Conservation (phyloP, 2,329 filamentous ascomycete species). For the Alternaria brassicicola region DNA sequence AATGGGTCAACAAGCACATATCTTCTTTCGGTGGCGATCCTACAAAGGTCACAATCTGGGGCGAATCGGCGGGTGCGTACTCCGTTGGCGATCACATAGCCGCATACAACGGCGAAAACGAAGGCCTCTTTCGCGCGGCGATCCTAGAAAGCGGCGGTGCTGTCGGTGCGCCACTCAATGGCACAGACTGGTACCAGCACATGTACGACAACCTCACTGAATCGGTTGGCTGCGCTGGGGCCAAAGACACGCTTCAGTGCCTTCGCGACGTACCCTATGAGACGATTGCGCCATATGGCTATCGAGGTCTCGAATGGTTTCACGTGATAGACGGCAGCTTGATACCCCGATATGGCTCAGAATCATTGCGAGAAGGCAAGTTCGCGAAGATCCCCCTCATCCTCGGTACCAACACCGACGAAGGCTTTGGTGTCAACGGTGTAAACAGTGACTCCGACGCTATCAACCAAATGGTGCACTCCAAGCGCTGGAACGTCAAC, state of each 20-base stretch:
- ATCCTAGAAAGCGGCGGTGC: slow-evolving; percentile 49
- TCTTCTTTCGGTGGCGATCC: slow-evolving; percentile 59
- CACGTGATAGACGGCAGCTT: slow-evolving; percentile 39
- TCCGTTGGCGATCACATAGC: slow-evolving; percentile 56
- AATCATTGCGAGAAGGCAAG: slow-evolving; percentile 51
- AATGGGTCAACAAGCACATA: slow-evolving; percentile 69
- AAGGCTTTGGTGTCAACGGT: slow-evolving; percentile 63
- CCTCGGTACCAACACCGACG: slow-evolving; percentile 68
- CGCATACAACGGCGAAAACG: slow-evolving; percentile 45
- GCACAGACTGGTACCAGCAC: slow-evolving; percentile 41
- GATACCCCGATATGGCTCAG: slow-evolving; percentile 42
- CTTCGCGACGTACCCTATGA: slow-evolving; percentile 36
- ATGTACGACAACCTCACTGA: slow-evolving; percentile 40
- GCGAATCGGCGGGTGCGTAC: slow-evolving; percentile 65
- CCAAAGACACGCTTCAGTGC: slow-evolving; percentile 34
- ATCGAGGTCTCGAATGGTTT: slow-evolving; percentile 39
- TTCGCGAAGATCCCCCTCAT: slow-evolving; percentile 69
- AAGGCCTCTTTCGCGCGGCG: slow-evolving; percentile 52
- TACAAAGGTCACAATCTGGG: slow-evolving; percentile 64
- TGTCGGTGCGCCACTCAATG: slow-evolving; percentile 39
- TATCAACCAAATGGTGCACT: slow-evolving; percentile 36
- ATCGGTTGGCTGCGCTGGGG: slow-evolving; percentile 31
- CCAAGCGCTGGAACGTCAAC: slow-evolving; percentile 40
- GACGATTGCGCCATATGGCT: slow-evolving; percentile 35
- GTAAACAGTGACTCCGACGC: slow-evolving; percentile 52